These are phyloP conservation scores for Nicotiana attenuata DNA, from an alignment of 257 asterid species.

Conservation along the genomic window DNA sequence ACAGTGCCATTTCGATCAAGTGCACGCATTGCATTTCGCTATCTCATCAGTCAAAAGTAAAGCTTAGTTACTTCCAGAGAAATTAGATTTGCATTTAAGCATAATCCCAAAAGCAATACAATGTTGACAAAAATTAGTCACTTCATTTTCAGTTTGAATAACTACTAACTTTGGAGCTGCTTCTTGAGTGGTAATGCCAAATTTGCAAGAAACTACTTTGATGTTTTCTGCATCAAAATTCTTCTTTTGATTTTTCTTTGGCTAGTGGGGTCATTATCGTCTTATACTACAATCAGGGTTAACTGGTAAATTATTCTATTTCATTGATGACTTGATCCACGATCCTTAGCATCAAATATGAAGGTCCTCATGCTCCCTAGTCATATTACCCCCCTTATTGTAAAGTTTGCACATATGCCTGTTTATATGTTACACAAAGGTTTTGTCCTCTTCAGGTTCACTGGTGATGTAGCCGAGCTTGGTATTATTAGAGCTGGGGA, in stretches of 20 bases:
- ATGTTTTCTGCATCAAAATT: background rate
- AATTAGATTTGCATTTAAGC: background rate
- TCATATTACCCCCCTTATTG: background rate
- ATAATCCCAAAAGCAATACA: background rate
- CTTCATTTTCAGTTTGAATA: constrained; percentile 9
- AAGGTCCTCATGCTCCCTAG: background rate
- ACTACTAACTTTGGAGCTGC: constrained; percentile 11
- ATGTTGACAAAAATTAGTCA: constrained; percentile 6
- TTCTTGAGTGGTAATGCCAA: background rate
- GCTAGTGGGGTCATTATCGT: background rate
- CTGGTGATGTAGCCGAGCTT: constrained; percentile 81
- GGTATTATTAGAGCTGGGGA: constrained; percentile 79
- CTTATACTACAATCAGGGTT: background rate
- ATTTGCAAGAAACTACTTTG: background rate
- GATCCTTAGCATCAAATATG: background rate
- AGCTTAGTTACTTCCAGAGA: constrained; percentile 9
- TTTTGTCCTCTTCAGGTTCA: constrained; percentile 43
- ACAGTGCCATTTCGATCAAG: constrained; percentile 90
- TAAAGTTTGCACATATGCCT: background rate
- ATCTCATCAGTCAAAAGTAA: constrained; percentile 83
- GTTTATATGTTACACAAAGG: background rate
- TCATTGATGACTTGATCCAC: constrained; percentile 1
- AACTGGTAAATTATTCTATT: background rate
- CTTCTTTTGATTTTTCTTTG: background rate
- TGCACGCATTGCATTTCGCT: constrained; percentile 96